These are phyloP conservation scores for Tritrichomonas foetus DNA, from an alignment of 208 protist genomes.

Conservation along the genomic window DNA sequence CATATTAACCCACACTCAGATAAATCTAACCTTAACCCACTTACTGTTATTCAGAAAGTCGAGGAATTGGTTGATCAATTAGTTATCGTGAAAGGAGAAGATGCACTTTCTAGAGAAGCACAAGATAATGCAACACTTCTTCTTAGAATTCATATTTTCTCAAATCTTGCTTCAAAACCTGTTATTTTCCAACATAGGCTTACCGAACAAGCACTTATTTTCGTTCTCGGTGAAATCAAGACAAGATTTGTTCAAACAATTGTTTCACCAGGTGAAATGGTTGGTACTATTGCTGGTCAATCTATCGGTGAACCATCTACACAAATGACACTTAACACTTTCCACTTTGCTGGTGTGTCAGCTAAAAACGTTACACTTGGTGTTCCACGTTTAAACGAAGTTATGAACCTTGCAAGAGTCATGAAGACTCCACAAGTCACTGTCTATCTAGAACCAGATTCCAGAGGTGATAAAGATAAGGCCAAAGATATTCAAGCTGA, in stretches of 20 bases:
- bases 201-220: constrained; percentile 83
- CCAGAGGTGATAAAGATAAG: constrained; percentile 49
- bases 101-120: constrained; percentile 73
- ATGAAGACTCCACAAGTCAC: constrained; percentile 86
- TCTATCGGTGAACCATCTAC: constrained; percentile 98
- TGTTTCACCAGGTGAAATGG: constrained; percentile 90
- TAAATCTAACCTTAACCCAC: constrained; percentile 78
- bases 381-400: constrained; percentile 95
- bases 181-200: constrained; percentile 84
- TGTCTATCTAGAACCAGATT: constrained; percentile 72
- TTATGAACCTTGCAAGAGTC: constrained; percentile 93
- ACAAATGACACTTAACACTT: constrained; percentile 99
- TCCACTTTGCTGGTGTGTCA: constrained; percentile 98
- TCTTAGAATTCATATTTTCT: constrained; percentile 75
- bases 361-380: constrained; percentile 99
- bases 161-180: constrained; percentile 75
- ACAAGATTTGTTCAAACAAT: constrained; percentile 78
- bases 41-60: constrained; percentile 57
- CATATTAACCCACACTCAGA: constrained; percentile 64
- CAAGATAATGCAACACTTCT: constrained; percentile 84
- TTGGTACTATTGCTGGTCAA: constrained; percentile 96
- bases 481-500: constrained; percentile 49
- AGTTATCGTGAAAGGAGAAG: constrained; percentile 68
- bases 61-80: constrained; percentile 60
- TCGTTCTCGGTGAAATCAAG: constrained; percentile 86